These are phyloP conservation scores for Trichophyton rubrum DNA, from an alignment of 2,329 filamentous ascomycete genomes.

Conservation along the genomic window DNA sequence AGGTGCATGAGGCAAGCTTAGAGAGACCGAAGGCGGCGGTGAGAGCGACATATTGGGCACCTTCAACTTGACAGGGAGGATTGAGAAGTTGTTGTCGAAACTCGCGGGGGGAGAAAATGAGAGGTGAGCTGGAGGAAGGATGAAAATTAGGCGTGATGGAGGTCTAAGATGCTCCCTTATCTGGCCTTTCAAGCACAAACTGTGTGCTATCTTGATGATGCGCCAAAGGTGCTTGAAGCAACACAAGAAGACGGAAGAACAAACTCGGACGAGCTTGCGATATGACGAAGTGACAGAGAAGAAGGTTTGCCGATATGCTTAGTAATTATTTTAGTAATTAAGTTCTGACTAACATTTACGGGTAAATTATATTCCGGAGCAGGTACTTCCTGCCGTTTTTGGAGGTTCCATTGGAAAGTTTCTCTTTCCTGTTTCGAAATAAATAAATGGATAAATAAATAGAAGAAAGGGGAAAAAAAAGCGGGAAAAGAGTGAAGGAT, in stretches of 20 bases:
- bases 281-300: neutral
- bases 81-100: neutral
- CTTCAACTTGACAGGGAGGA: neutral
- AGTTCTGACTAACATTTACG: neutral
- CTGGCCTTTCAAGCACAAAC: neutral
- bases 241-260: neutral
- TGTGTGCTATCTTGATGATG: neutral
- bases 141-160: too few species aligned
- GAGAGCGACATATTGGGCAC: conserved; percentile 8
- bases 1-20: conserved; percentile 9
- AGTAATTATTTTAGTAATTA: neutral
- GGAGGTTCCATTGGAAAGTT: neutral
- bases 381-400: neutral
- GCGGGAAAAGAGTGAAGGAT: too few species aligned
- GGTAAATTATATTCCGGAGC: neutral
- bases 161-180: neutral
- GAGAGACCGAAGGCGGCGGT: conserved; percentile 11
- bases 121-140: neutral
- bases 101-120: neutral
- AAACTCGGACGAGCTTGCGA: neutral
- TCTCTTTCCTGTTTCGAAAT: too few species aligned
- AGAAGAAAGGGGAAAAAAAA: too few species aligned
- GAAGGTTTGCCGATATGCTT: neutral
- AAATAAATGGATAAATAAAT: too few species aligned
- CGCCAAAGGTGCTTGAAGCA: neutral